Evolutionary conservation across 2,329 filamentous ascomycete species (phyloP).

Genomic region (Talaromyces sp.): DNA sequence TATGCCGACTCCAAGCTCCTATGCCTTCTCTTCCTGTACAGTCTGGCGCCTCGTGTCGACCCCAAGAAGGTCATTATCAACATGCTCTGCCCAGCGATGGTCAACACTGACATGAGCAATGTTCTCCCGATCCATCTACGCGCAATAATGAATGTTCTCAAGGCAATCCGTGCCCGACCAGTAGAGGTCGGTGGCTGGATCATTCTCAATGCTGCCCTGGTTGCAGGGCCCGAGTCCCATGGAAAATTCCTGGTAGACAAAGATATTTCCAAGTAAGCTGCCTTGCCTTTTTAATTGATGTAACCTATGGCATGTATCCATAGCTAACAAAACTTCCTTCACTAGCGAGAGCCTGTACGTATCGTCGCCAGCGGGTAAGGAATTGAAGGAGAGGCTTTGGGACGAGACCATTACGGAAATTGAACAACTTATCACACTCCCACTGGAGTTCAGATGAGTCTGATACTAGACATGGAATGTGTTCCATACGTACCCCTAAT

Average conservation of each 20-base stretch:
- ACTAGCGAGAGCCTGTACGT: slow-evolving; percentile 14
- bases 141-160: slow-evolving; percentile 10
- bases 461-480: neutral
- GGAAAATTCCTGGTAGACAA: slow-evolving; percentile 18
- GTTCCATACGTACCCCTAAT: neutral
- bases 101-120: slow-evolving; percentile 17
- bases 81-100: slow-evolving; percentile 21
- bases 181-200: slow-evolving; percentile 16
- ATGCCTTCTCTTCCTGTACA: slow-evolving; percentile 19
- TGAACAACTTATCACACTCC: slow-evolving; percentile 10
- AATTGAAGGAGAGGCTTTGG: slow-evolving; percentile 18
- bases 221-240: slow-evolving; percentile 17
- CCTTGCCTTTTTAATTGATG: neutral
- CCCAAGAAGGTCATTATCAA: slow-evolving; percentile 18
- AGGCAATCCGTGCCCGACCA: slow-evolving; percentile 11
- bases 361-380: slow-evolving; percentile 12
- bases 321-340: neutral
- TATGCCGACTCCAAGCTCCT: slow-evolving; percentile 19
- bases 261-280: slow-evolving; percentile 16
- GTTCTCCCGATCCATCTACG: slow-evolving; percentile 15
- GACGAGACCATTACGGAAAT: slow-evolving; percentile 17
- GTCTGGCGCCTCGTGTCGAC: slow-evolving; percentile 16
- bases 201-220: slow-evolving; percentile 16
- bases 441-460: slow-evolving; percentile 6
- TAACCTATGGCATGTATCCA: neutral